These are phyloP conservation scores for Medicago lupulina DNA, from an alignment of 306 rosid genomes.

Conservation along the genomic window DNA sequence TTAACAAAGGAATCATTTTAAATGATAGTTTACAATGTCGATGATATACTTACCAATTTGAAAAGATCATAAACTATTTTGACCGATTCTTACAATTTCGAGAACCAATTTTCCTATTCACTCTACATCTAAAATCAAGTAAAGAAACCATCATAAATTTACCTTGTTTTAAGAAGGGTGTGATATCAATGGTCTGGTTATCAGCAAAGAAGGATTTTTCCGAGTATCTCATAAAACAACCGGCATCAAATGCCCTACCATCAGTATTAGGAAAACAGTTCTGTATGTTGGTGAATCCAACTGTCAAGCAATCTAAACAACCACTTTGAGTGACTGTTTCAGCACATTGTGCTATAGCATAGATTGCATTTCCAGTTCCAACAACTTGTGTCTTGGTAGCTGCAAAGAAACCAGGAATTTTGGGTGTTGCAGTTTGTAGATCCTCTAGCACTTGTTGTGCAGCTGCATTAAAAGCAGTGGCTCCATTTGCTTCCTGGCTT, in stretches of 20 bases:
- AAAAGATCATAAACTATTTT: too few species aligned
- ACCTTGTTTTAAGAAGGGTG: slow-evolving; percentile 48
- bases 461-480: slow-evolving; percentile 22
- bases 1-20: not conserved
- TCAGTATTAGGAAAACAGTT: slow-evolving; percentile 57
- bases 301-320: slow-evolving; percentile 46
- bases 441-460: slow-evolving; percentile 34
- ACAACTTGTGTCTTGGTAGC: slow-evolving; percentile 47
- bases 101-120: not conserved
- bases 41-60: not conserved
- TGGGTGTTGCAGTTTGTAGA: slow-evolving; percentile 50
- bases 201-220: slow-evolving; percentile 57
- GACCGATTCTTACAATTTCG: not conserved
- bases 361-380: slow-evolving; percentile 50
- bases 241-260: slow-evolving; percentile 64
- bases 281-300: slow-evolving; percentile 40
- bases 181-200: slow-evolving; percentile 55
- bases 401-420: slow-evolving; percentile 48
- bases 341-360: slow-evolving; percentile 71
- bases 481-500: slow-evolving; percentile 28
- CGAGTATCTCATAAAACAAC: slow-evolving; percentile 74
- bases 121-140: not conserved
- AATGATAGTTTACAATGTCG: too few species aligned
- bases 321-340: slow-evolving; percentile 45
- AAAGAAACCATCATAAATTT: not conserved